Percentiles rank a stretch among this genome's conserved stretches.
phyloP scores from a whole-genome alignment of 1,284 basidiomycete species.

The Cryptococcus sp. region DNA sequence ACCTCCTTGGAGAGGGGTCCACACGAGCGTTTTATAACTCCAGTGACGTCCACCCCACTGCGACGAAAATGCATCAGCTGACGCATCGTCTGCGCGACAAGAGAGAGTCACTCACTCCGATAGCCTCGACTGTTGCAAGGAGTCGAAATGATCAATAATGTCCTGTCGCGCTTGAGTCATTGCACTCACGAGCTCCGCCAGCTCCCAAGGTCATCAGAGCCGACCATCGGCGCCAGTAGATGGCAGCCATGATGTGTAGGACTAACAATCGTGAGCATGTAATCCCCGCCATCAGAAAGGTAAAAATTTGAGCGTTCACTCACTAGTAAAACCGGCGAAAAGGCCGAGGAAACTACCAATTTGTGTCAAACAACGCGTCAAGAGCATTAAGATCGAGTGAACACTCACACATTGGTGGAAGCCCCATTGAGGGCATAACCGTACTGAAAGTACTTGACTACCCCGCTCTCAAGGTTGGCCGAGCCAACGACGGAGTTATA shows the following conservation, averaged over 20 bases:
- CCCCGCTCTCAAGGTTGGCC: slow-evolving; percentile 22
- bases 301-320: not conserved
- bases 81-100: too few relatives aligned
- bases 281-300: too few relatives aligned
- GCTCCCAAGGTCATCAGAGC: slow-evolving; percentile 31
- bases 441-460: slow-evolving; percentile 24
- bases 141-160: too few relatives aligned
- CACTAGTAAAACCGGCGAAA: not conserved
- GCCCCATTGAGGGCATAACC: slow-evolving; percentile 20
- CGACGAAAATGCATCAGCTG: not conserved
- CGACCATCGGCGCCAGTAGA: slow-evolving; percentile 34
- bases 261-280: slow-evolving; percentile 3
- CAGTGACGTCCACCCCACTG: slow-evolving; percentile 29
- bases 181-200: slow-evolving; percentile 30
- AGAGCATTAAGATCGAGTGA: too few relatives aligned
- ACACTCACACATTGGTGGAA: too few relatives aligned
- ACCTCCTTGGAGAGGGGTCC: slow-evolving; percentile 25
- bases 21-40: slow-evolving; percentile 13
- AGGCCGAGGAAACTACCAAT: not conserved
- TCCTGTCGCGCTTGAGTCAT: too few relatives aligned
- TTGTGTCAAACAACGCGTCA: too few relatives aligned
- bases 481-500: slow-evolving; percentile 15
- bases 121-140: too few relatives aligned
- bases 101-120: too few relatives aligned
- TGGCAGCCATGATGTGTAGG: slow-evolving; percentile 29